Base-by-base conservation (phyloP, 176 grass and related monocot species). In the Cymbopogon citratus region DNA sequence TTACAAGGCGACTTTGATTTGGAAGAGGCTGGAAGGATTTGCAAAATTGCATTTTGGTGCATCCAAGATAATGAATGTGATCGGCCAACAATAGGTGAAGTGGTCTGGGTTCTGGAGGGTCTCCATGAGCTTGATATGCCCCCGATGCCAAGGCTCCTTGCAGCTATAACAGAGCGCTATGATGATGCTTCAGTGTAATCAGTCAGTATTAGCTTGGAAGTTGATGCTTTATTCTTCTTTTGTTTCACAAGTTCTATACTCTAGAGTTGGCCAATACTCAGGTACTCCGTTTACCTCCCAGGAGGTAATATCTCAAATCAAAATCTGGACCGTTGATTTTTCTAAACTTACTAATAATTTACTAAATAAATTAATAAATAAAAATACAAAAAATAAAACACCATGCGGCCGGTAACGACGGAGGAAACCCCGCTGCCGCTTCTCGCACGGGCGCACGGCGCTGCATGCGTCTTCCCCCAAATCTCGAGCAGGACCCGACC, bases 31-130 rank as follows among this genome's bases (percentile, higher is more conserved):
- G 18, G 23, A 36, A 75, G 48, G 15, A 5, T 56, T 1, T 75
- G 48, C 72, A 75, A 75, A 76, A 19, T 75, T 24, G 67, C 67
- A 71, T 44, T 71, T 71, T 71, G 68, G 68, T 71, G 68, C 19
- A 69, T 69, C 35, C 71, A 74, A 74, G 43, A 74, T 11, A 12
- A 74, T 34, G 71, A 74, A 18, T 23, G 0, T 36, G 31, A 56
- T 24, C 73, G 86, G 19, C 86, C 86, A 0, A 78, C 86, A 16
- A 88, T 88, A 80, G 64, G 64, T 21, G 63, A 88, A 45, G 64
- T 88, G n/a, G 73, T 88, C 1, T 16, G 19, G 69, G 76, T 63
- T 64, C 71, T 88, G 15, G 86, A 88, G 51, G 80, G 86, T 19
- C n/a, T 77, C 15, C 35, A 75, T 0, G 44, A 26, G 12, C 2